Conservation (phyloP, 1,284 basidiomycete genomes). For the Leucoagaricus sp. region DNA sequence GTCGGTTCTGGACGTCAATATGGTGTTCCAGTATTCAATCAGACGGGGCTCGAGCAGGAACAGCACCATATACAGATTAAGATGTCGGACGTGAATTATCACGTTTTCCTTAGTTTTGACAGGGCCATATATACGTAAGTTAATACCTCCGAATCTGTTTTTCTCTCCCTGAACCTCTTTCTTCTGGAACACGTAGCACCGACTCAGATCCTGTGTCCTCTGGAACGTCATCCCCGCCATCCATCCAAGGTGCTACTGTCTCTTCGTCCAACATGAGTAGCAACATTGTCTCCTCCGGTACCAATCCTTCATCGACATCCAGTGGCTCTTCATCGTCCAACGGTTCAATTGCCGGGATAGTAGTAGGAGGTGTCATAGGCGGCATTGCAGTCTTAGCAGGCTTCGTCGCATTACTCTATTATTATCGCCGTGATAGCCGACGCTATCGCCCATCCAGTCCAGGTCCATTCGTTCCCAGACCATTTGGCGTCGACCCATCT, state of each 20-base stretch:
- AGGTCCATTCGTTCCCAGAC: background rate
- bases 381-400: slow-evolving; percentile 9
- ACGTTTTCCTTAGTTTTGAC: slow-evolving; percentile 15
- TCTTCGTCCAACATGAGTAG: background rate
- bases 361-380: slow-evolving; percentile 12
- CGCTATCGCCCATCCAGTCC: background rate
- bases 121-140: slow-evolving; percentile 16
- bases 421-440: slow-evolving; percentile 2
- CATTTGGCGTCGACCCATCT: background rate
- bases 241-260: background rate
- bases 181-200: background rate
- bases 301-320: background rate
- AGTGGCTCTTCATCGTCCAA: background rate
- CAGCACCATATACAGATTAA: slow-evolving; percentile 29
- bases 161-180: too few species aligned
- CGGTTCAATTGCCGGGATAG: background rate
- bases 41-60: slow-evolving; percentile 20
- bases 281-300: background rate
- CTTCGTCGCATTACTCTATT: slow-evolving; percentile 2
- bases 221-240: background rate
- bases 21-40: slow-evolving; percentile 25
- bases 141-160: too few species aligned
- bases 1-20: slow-evolving; percentile 16
- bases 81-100: slow-evolving; percentile 10
- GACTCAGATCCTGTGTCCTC: background rate